Evolutionary conservation across 2,329 filamentous ascomycete species (phyloP).

Genomic region (Cyanodermella asteris): DNA sequence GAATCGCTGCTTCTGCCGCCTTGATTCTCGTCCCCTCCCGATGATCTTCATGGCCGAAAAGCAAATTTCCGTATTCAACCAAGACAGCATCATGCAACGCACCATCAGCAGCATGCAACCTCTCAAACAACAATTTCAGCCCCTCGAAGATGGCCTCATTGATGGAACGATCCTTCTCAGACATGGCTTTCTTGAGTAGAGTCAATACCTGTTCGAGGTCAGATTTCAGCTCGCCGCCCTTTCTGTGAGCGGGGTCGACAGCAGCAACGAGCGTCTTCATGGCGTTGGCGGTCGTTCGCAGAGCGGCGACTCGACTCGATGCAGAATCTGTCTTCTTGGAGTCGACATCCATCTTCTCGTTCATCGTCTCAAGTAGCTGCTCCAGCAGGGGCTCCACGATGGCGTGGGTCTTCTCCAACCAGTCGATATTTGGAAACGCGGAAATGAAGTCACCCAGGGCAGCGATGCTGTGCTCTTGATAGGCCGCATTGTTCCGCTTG

Average conservation of each 20-base stretch:
- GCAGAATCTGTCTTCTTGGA: constrained; percentile 21
- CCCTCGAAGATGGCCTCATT: constrained; percentile 6
- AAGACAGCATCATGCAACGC: constrained; percentile 4
- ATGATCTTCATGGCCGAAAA: constrained; percentile 4
- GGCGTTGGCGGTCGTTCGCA: constrained; percentile 6
- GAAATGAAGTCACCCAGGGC: constrained; percentile 53
- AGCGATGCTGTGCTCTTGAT: constrained; percentile 53
- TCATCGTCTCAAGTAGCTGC: constrained; percentile 26
- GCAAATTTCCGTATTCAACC: constrained; percentile 3
- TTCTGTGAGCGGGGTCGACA: constrained; percentile 4
- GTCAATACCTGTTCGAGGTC: not conserved
- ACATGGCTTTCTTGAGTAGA: constrained; percentile 3
- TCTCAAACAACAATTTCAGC: constrained; percentile 5
- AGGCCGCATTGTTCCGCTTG: constrained; percentile 72
- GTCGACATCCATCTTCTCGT: constrained; percentile 50
- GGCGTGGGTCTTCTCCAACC: constrained; percentile 43
- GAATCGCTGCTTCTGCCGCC: constrained; percentile 6
- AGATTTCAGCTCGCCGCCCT: constrained; percentile 1
- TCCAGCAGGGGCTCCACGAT: constrained; percentile 44
- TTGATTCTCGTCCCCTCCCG: constrained; percentile 7
- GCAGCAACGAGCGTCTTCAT: constrained; percentile 5
- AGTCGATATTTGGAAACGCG: constrained; percentile 43
- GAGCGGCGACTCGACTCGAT: constrained; percentile 12
- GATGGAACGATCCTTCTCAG: constrained; percentile 3
- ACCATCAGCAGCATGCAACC: constrained; percentile 1